phyloP scores from a whole-genome alignment of 2,329 filamentous ascomycete genomes.

The Trichoderma breve region DNA sequence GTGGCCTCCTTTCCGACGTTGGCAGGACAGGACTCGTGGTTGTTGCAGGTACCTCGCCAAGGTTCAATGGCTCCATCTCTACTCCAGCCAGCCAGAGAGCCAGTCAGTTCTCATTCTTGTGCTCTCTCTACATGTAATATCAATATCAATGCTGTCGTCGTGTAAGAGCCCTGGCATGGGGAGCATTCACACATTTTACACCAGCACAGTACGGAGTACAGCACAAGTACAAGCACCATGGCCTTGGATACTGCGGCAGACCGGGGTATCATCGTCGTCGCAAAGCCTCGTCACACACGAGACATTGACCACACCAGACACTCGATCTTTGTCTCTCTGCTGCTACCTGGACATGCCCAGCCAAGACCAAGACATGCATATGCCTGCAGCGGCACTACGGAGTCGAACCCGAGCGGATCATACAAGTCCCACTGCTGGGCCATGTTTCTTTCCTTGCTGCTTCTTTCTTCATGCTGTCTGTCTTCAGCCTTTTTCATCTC shows the following conservation, averaged over 20 bases:
- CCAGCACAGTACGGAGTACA: background rate
- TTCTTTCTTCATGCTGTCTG: background rate
- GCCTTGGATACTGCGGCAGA: background rate
- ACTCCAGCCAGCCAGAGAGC: background rate
- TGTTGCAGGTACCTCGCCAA: background rate
- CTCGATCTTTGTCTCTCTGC: background rate
- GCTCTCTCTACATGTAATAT: background rate
- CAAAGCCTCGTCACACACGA: background rate
- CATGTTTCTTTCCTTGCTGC: background rate
- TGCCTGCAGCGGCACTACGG: constrained; percentile 17
- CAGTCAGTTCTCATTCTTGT: background rate
- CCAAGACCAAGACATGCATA: background rate
- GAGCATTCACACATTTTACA: background rate
- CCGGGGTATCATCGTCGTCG: background rate
- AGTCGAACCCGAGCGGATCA: constrained; percentile 14
- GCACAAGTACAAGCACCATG: background rate
- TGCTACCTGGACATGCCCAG: background rate
- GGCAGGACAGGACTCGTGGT: background rate
- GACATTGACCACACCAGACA: background rate
- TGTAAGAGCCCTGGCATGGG: background rate
- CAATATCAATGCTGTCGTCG: background rate
- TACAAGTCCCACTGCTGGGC: background rate
- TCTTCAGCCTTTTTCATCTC: background rate
- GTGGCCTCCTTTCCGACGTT: background rate
- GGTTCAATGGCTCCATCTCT: background rate